Conservation (phyloP, 2,329 filamentous ascomycete species). For the Eurotiales sp. region DNA sequence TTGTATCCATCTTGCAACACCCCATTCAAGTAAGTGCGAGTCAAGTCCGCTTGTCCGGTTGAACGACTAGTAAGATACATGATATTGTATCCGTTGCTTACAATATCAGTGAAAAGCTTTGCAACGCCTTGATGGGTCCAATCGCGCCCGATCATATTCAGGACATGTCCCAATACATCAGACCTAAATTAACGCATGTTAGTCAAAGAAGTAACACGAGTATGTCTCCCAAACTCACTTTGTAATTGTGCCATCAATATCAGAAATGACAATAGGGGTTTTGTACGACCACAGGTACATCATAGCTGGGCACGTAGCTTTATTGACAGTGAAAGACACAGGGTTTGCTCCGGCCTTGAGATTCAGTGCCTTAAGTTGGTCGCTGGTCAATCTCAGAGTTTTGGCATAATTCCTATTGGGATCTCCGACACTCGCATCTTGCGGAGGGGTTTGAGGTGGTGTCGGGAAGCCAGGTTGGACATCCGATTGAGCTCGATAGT, state of each 20-base stretch:
- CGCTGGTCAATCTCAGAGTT: slow-evolving; percentile 88
- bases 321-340: slow-evolving; percentile 95
- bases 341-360: slow-evolving; percentile 82
- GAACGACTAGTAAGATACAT: slow-evolving; percentile 95
- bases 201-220: slow-evolving; percentile 14
- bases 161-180: slow-evolving; percentile 85
- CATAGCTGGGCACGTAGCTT: slow-evolving; percentile 82
- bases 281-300: slow-evolving; percentile 95
- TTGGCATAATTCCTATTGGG: slow-evolving; percentile 90
- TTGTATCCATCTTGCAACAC: slow-evolving; percentile 84
- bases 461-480: slow-evolving; percentile 65
- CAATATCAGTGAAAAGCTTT: slow-evolving; percentile 94
- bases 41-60: slow-evolving; percentile 89
- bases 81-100: slow-evolving; percentile 95
- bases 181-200: slow-evolving; percentile 49
- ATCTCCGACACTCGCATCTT: slow-evolving; percentile 53
- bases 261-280: slow-evolving; percentile 92
- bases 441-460: slow-evolving; percentile 52
- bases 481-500: slow-evolving; percentile 59
- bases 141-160: slow-evolving; percentile 95
- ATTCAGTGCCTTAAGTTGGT: slow-evolving; percentile 82
- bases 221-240: slow-evolving; percentile 53
- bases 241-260: slow-evolving; percentile 98
- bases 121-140: slow-evolving; percentile 97
- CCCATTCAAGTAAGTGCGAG: slow-evolving; percentile 81